These are phyloP conservation scores for Dactylellina cionopaga DNA, from an alignment of 2,329 filamentous ascomycete genomes.

Conservation along the genomic window DNA sequence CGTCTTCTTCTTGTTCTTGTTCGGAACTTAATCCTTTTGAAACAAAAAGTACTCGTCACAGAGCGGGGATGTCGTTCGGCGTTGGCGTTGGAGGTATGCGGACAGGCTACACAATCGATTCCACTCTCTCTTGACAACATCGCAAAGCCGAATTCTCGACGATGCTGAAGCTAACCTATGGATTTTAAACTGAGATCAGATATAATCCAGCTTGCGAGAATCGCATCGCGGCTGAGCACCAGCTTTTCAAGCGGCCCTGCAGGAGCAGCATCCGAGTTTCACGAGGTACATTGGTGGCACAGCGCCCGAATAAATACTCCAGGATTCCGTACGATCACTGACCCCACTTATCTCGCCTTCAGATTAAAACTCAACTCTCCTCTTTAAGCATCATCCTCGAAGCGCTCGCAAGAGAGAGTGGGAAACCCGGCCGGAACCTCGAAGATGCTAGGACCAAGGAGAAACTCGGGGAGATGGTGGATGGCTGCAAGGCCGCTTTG, in stretches of 20 bases:
- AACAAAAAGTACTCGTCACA: conserved; percentile 15
- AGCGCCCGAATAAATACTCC: background rate
- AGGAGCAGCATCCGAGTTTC: conserved; percentile 44
- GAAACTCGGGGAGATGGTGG: conserved; percentile 49
- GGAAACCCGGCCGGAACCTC: conserved; percentile 33
- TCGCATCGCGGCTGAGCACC: conserved; percentile 30
- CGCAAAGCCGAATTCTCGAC: background rate
- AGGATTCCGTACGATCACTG: background rate
- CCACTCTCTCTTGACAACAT: background rate
- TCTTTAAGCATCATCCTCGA: conserved; percentile 43
- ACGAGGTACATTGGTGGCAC: conserved; percentile 26
- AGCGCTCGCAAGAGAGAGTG: conserved; percentile 33
- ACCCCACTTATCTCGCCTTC: background rate
- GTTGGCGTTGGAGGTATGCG: conserved; percentile 48
- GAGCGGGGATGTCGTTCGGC: conserved; percentile 52
- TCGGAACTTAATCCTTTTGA: conserved; percentile 25
- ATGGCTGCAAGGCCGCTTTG: conserved; percentile 28
- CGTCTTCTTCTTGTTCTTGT: background rate
- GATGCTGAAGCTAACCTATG: background rate
- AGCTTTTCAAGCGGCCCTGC: conserved; percentile 49
- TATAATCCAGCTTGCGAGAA: conserved; percentile 51
- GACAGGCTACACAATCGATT: background rate
- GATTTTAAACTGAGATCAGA: conserved; percentile 6
- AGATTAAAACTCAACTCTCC: conserved; percentile 46
- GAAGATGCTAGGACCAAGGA: conserved; percentile 43